Evolutionary conservation across 2,329 filamentous ascomycete species (phyloP).

Genomic region (Nannizziopsis barbatae): DNA sequence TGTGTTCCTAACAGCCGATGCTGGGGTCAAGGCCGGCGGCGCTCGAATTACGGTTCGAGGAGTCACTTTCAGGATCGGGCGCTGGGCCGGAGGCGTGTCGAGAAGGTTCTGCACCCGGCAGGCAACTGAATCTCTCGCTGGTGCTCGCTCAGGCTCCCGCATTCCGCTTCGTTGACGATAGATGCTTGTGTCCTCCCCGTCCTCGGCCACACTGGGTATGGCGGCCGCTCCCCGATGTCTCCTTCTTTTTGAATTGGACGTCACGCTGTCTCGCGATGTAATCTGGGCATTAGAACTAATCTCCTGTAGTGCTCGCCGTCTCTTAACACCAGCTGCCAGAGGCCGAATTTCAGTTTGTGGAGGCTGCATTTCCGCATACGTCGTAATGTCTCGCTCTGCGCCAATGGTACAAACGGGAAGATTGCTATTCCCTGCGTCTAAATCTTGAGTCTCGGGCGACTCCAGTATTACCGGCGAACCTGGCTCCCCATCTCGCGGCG

Average conservation of each 20-base stretch:
- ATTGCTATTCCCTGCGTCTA: constrained; percentile 35
- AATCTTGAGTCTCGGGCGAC: constrained; percentile 49
- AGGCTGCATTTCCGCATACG: background rate
- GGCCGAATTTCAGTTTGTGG: background rate
- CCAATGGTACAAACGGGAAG: background rate
- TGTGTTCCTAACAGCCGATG: background rate
- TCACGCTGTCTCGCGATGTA: constrained; percentile 11
- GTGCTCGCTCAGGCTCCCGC: background rate
- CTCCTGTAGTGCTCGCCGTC: constrained; percentile 20
- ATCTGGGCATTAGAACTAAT: constrained; percentile 22
- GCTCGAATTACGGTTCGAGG: constrained; percentile 5
- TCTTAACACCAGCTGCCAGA: background rate
- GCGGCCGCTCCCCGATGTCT: constrained; percentile 28
- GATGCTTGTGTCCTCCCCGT: constrained; percentile 31
- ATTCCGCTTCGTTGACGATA: background rate
- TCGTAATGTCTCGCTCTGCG: background rate
- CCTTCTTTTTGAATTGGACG: constrained; percentile 26
- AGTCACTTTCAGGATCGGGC: constrained; percentile 10
- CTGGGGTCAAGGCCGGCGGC: background rate
- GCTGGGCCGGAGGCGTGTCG: constrained; percentile 8
- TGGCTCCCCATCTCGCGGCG: constrained; percentile 17
- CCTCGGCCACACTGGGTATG: constrained; percentile 41
- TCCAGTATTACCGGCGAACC: constrained; percentile 10
- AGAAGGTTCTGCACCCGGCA: constrained; percentile 19
- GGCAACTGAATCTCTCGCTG: background rate